These are phyloP conservation scores for Plenodomus tracheiphilus DNA, from an alignment of 2,329 filamentous ascomycete species.

Conservation along the genomic window DNA sequence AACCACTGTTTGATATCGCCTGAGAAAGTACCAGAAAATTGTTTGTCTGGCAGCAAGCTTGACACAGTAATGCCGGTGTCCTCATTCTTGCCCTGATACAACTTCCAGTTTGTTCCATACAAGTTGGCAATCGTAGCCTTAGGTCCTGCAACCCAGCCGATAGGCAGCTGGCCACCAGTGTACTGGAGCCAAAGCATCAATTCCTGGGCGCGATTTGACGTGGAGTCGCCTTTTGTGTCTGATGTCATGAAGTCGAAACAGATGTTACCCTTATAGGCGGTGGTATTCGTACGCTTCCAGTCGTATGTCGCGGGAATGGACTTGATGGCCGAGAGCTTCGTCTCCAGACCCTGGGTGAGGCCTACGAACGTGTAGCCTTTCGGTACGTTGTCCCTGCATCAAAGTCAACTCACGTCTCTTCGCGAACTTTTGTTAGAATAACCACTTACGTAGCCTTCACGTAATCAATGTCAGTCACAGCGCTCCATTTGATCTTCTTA, in stretches of 20 bases:
- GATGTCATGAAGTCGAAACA: constrained; percentile 53
- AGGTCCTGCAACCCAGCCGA: constrained; percentile 42
- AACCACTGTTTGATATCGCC: constrained; percentile 52
- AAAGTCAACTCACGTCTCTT: constrained; percentile 1
- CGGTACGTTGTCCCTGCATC: constrained; percentile 42
- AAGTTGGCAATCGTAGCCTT: constrained; percentile 23
- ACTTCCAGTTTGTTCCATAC: constrained; percentile 47
- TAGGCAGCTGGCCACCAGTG: constrained; percentile 51
- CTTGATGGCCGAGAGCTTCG: constrained; percentile 42
- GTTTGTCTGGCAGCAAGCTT: constrained; percentile 43
- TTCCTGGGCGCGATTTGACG: constrained; percentile 45
- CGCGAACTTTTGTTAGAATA: neutral
- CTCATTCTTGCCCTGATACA: constrained; percentile 49
- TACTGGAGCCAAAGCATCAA: constrained; percentile 53
- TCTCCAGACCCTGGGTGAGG: constrained; percentile 49
- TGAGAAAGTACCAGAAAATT: constrained; percentile 45
- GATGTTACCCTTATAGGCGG: constrained; percentile 51
- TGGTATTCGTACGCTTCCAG: constrained; percentile 48
- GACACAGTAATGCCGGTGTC: constrained; percentile 51
- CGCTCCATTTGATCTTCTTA: constrained; percentile 46
- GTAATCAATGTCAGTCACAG: constrained; percentile 46
- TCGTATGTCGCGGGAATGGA: constrained; percentile 48
- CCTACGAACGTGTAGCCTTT: constrained; percentile 53
- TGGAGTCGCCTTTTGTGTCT: constrained; percentile 48
- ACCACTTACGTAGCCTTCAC: constrained; percentile 23